A percentile compares a stretch with the other conserved stretches of the same genome.
Conservation (phyloP, 1,139 yeast genomes). For the Zygosaccharomyces pseudobailii region DNA sequence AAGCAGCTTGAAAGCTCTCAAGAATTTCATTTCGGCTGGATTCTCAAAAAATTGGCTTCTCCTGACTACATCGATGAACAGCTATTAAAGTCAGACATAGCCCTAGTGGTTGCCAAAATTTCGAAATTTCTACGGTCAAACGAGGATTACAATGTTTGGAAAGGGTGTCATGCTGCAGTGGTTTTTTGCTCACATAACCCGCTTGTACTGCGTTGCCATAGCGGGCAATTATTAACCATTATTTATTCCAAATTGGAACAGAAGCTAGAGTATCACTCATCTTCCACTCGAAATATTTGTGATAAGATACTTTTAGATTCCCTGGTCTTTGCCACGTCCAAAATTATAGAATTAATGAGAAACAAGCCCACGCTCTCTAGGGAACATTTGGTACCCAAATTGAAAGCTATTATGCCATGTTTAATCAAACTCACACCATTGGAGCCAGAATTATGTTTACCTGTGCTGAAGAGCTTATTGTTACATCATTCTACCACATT, state of each 20-base stretch:
- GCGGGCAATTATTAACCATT: conserved; percentile 56
- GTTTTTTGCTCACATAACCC: conserved; percentile 49
- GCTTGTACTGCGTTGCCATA: conserved; percentile 46
- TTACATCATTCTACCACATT: conserved; percentile 70
- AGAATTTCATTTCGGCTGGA: conserved; percentile 33
- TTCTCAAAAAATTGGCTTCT: conserved; percentile 32
- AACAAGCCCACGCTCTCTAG: conserved; percentile 83
- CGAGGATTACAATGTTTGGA: conserved; percentile 51
- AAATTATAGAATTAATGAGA: conserved; percentile 52
- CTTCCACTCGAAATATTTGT: conserved; percentile 28
- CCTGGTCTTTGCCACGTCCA: conserved; percentile 46
- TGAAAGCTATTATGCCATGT: conserved; percentile 56
- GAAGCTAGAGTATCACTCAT: conserved; percentile 27
- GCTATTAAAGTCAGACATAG: conserved; percentile 49
- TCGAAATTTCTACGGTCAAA: conserved; percentile 51
- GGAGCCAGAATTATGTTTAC: conserved; percentile 40
- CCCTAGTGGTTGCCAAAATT: conserved; percentile 53
- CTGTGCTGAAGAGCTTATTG: conserved; percentile 48
- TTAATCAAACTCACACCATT: conserved; percentile 41
- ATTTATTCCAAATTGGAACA: conserved; percentile 49
- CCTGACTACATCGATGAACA: conserved; percentile 37
- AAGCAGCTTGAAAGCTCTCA: conserved; percentile 33
- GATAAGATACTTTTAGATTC: conserved; percentile 41
- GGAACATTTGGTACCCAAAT: conserved; percentile 76
- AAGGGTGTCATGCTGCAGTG: conserved; percentile 53